Base-by-base conservation (phyloP, 2,329 filamentous ascomycete genomes). In the Aspergillus awamori region DNA sequence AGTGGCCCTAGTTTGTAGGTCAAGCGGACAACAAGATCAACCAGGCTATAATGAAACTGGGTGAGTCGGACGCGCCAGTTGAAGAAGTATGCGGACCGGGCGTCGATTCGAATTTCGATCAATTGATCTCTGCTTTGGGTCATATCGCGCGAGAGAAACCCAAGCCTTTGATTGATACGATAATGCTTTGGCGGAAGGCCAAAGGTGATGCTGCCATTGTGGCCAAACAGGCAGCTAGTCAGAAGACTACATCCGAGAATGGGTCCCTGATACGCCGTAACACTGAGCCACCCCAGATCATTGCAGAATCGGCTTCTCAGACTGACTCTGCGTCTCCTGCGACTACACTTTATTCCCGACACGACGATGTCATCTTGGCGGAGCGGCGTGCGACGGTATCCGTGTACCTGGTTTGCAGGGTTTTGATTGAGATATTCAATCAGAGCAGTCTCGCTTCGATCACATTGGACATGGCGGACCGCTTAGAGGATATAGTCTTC, bases 121-220 rank as follows among this genome's bases (percentile, higher is more conserved):
- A 98, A 78, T 86, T 97, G 70, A 96, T 99, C 65, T 88, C 89
- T 28, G 95, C 96, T 15, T 83, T 99, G 41, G 95, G 95, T 3
- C 94, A 98, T 74, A 97, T 99, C 71, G 92, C 94, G 57, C 91
- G 92, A 61, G 90, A 93, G 67, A 96, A 96, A 73, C 96, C 96
- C 5, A 98, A 96, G 74, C 91, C 93, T 5, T 80, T 99, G 55
- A 97, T 99, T 70, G 95, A 99, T 76, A 93, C 92, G 20, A 93
- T 99, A 76, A 99, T 99, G 92, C 85, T 96, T 33, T 99, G 95
- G 95, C 88, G 95, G 59, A 98, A 97, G 77, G 91, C 87, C 66
- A 98, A 98, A 80, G 96, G 93, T 66, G 94, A 98, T 76, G 88
- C 90, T 22, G 93, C 93, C 28, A 89, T 87, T 68, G 86, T 89